phyloP scores from a whole-genome alignment of 345 rosid species.

The Brassica incana region DNA sequence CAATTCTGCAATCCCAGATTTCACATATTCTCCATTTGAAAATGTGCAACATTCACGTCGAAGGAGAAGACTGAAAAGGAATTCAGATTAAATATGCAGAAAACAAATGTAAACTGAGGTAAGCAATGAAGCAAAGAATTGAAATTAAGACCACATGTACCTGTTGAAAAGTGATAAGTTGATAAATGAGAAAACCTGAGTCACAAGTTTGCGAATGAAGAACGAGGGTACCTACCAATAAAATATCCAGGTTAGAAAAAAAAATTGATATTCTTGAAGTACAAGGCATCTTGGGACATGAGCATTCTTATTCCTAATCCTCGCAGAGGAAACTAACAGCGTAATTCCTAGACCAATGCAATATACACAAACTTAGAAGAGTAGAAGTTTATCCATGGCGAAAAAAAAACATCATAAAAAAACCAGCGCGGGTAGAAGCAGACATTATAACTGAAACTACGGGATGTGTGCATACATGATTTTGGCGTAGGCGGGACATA shows the following conservation, averaged over 20 bases:
- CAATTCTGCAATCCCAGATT: slow-evolving; percentile 89
- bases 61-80: slow-evolving; percentile 70
- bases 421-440: slow-evolving; percentile 10
- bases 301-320: slow-evolving; percentile 3
- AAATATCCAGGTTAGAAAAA: slow-evolving; percentile 30
- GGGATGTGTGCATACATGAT: slow-evolving; percentile 65
- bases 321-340: neutral
- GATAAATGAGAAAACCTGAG: slow-evolving; percentile 97
- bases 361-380: slow-evolving; percentile 1
- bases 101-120: slow-evolving; percentile 7
- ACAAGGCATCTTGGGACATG: slow-evolving; percentile 5
- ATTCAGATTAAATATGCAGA: slow-evolving; percentile 14
- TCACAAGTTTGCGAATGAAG: slow-evolving; percentile 91
- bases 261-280: slow-evolving; percentile 1
- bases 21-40: slow-evolving; percentile 96
- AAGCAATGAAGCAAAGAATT: slow-evolving; percentile 1
- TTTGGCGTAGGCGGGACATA: slow-evolving; percentile 66
- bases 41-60: slow-evolving; percentile 98
- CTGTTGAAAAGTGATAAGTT: slow-evolving; percentile 95
- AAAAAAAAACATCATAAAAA: neutral
- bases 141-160: slow-evolving; percentile 38
- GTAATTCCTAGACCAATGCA: neutral
- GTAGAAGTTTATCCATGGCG: neutral
- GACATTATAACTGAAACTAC: slow-evolving; percentile 5
- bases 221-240: slow-evolving; percentile 82